Conservation (phyloP, 2,329 filamentous ascomycete species). For the Epichloe sp. region DNA sequence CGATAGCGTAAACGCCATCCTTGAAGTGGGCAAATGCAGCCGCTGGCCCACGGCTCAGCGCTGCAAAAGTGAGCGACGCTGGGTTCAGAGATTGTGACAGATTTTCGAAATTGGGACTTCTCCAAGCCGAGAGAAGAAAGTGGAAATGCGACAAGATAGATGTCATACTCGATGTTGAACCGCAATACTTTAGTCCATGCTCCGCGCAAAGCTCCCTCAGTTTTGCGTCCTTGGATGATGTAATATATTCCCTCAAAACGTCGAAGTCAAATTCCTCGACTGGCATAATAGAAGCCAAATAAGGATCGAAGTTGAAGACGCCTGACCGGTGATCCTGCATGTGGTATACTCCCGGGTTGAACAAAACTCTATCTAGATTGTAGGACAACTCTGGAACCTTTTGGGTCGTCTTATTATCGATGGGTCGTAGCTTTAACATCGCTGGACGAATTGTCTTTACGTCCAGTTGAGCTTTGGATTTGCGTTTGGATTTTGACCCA, state of each 20-base stretch:
- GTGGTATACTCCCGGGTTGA: slow-evolving; percentile 87
- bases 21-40: slow-evolving; percentile 74
- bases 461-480: slow-evolving; percentile 7
- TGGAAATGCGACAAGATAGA: slow-evolving; percentile 80
- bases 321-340: slow-evolving; percentile 77
- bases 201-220: slow-evolving; percentile 56
- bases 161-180: slow-evolving; percentile 96
- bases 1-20: slow-evolving; percentile 82
- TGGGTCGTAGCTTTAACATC: slow-evolving; percentile 15
- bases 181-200: slow-evolving; percentile 67
- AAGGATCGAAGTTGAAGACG: slow-evolving; percentile 96
- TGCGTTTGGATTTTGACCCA: slow-evolving; percentile 4
- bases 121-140: slow-evolving; percentile 76
- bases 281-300: slow-evolving; percentile 86
- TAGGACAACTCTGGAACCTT: slow-evolving; percentile 45
- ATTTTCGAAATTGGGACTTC: slow-evolving; percentile 51
- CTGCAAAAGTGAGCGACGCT: slow-evolving; percentile 55
- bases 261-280: slow-evolving; percentile 85
- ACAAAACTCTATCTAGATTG: slow-evolving; percentile 77
- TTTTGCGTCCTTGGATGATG: slow-evolving; percentile 70
- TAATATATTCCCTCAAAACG: slow-evolving; percentile 74
- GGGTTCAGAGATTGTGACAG: slow-evolving; percentile 55
- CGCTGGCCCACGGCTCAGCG: slow-evolving; percentile 56
- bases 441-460: slow-evolving; percentile 18
- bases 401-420: slow-evolving; percentile 18